Base-by-base conservation (phyloP, 2,329 filamentous ascomycete species). In the Fusarium zealandicum region DNA sequence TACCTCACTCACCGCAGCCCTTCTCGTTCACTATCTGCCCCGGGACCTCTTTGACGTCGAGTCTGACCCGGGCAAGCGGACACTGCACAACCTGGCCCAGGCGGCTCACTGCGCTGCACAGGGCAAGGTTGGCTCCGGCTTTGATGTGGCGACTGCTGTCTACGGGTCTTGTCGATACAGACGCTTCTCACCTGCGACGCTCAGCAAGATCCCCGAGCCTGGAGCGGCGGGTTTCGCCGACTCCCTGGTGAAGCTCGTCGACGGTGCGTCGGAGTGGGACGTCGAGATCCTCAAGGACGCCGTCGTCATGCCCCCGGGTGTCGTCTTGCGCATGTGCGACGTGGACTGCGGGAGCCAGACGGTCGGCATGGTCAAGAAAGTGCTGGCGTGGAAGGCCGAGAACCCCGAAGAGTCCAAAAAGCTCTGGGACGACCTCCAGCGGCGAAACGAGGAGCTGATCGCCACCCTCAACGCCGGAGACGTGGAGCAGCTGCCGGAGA, bases 341-440 rank as follows among this genome's bases (percentile, higher is more conserved):
- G 95, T 99, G 6, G 91, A 96, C 71, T 96, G 93, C 70, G 95
- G 95, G 27, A 93, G 89, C 41, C 85, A 96, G 77, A 98, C 93
- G 7, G 93, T 96, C 0, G 85, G 92, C 12, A 98, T 99, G 95
- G 95, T 97, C 31, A 96, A 93, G 77, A 85, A 90, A 70, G 90
- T 99, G 12, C 80, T 98, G 3, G 82, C 83, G 27, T 99, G 95
- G 95, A 81, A 90, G 44, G 83, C 84, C 42, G 75, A 82, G 40
- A 85, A 91, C 16, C 76, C 80, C 0, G 80, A 81, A 3, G 83
- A 81, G n/a, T 87, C 92, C 2, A 83, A 85, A 57, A 68, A 73
- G 56, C 78, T 97, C 14, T 98, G 93, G 92, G 81, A 82, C 39
- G 78, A 83, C 2, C 75, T 99, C 53, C 92, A 98, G 72, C 73